phyloP scores from a whole-genome alignment of 2,329 filamentous ascomycete species.

The Colletotrichum somersetense region DNA sequence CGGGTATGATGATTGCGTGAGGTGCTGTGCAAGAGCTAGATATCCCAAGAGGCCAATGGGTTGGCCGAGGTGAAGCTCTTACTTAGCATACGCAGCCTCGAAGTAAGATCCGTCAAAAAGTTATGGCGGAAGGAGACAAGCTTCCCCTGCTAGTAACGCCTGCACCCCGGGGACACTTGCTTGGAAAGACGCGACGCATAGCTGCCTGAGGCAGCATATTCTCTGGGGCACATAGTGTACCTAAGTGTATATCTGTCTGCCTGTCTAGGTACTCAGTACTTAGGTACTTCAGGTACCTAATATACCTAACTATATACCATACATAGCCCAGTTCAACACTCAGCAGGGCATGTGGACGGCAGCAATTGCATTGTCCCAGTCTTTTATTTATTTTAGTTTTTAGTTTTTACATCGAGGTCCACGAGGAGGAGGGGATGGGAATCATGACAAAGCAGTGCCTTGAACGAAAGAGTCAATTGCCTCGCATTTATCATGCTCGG shows the following conservation, averaged over 20 bases:
- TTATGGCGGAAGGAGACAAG: slow-evolving; percentile 33
- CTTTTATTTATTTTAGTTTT: too few relatives aligned
- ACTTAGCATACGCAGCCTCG: slow-evolving; percentile 17
- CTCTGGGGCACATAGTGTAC: not conserved
- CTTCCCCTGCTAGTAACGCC: slow-evolving; percentile 38
- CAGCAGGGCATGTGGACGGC: not conserved
- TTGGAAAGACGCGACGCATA: not conserved
- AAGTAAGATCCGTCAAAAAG: slow-evolving; percentile 36
- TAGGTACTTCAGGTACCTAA: not conserved
- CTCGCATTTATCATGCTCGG: slow-evolving; percentile 25
- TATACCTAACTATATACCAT: not conserved
- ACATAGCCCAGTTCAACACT: not conserved
- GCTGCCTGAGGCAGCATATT: slow-evolving; percentile 41
- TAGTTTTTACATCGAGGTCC: not conserved
- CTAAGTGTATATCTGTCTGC: not conserved
- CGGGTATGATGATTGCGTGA: not conserved
- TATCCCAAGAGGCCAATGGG: not conserved
- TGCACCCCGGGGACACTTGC: slow-evolving; percentile 11
- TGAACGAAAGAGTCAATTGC: not conserved
- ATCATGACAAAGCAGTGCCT: not conserved
- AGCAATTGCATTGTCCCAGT: not conserved
- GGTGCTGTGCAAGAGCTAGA: not conserved
- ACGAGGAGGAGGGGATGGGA: not conserved
- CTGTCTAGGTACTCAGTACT: too few relatives aligned
- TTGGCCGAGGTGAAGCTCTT: slow-evolving; percentile 2